Conservation (phyloP, 164 flowering plant genomes). For the Akebia trifoliata region DNA sequence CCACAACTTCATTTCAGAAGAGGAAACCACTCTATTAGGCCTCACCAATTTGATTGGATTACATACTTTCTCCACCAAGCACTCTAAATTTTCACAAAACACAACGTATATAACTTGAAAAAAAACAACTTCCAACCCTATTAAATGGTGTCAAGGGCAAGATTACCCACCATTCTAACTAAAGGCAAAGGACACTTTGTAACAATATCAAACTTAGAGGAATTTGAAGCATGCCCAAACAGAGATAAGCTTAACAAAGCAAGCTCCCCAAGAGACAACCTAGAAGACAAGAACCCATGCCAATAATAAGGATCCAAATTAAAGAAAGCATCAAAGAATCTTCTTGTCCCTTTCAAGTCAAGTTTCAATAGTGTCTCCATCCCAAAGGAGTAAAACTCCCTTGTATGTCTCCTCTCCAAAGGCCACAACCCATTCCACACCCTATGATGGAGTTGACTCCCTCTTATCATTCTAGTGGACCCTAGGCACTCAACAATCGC, state of each 20-base stretch:
- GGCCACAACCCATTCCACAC: slow-evolving; percentile 76
- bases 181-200: slow-evolving; percentile 68
- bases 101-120: no score
- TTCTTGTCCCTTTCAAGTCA: slow-evolving; percentile 57
- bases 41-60: no score
- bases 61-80: no score
- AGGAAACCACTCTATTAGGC: no score
- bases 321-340: slow-evolving; percentile 76
- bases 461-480: slow-evolving; percentile 71
- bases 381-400: slow-evolving; percentile 68
- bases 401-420: slow-evolving; percentile 28
- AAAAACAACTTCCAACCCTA: no score
- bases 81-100: no score
- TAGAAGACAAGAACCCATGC: slow-evolving; percentile 27
- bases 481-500: slow-evolving; percentile 66
- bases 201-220: slow-evolving; percentile 51
- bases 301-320: slow-evolving; percentile 55
- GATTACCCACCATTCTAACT: slow-evolving; percentile 49
- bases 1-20: no score
- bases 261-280: slow-evolving; percentile 45
- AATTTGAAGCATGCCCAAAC: slow-evolving; percentile 50
- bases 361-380: slow-evolving; percentile 77
- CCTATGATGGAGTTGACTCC: slow-evolving; percentile 35
- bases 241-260: slow-evolving; percentile 38
- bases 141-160: slow-evolving; percentile 45